Conservation (phyloP, 768 basidiomycete species). For the Auricularia cornea region DNA sequence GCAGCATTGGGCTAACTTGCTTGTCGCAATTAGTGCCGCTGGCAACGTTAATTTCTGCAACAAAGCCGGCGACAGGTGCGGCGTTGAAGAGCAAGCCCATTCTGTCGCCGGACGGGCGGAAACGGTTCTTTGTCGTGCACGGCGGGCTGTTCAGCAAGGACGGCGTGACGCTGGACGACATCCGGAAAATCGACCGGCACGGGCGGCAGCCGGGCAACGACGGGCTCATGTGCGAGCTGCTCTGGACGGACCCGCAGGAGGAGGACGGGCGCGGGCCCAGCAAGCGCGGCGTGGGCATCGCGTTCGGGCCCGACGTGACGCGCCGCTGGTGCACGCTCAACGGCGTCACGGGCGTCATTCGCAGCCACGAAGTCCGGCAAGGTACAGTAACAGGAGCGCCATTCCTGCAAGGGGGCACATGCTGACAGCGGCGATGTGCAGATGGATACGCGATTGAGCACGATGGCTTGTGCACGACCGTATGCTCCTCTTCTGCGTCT, state of each 20-base stretch:
- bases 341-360: slow-evolving; percentile 78
- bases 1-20: not conserved
- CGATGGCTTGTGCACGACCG: slow-evolving; percentile 88
- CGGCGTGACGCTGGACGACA: slow-evolving; percentile 87
- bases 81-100: slow-evolving; percentile 45
- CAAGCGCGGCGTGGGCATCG: slow-evolving; percentile 93
- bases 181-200: slow-evolving; percentile 78
- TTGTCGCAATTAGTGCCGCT: slow-evolving; percentile 73
- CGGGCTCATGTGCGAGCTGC: slow-evolving; percentile 88
- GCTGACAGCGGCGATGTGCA: slow-evolving; percentile 17
- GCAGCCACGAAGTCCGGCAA: slow-evolving; percentile 95
- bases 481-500: slow-evolving; percentile 22
- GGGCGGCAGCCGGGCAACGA: slow-evolving; percentile 90
- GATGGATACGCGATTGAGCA: slow-evolving; percentile 96
- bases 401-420: not conserved
- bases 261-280: slow-evolving; percentile 85
- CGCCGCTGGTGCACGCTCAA: slow-evolving; percentile 82
- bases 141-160: slow-evolving; percentile 96
- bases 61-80: slow-evolving; percentile 40
- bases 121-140: slow-evolving; percentile 91
- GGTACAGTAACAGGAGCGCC: slow-evolving; percentile 32
- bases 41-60: slow-evolving; percentile 74
- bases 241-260: slow-evolving; percentile 97
- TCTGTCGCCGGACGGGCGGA: slow-evolving; percentile 70
- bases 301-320: slow-evolving; percentile 94